Evolutionary conservation across 768 basidiomycete species (phyloP), one percentile per base, ranked within the genome.

Genomic region (Ephemerocybe angulata): DNA sequence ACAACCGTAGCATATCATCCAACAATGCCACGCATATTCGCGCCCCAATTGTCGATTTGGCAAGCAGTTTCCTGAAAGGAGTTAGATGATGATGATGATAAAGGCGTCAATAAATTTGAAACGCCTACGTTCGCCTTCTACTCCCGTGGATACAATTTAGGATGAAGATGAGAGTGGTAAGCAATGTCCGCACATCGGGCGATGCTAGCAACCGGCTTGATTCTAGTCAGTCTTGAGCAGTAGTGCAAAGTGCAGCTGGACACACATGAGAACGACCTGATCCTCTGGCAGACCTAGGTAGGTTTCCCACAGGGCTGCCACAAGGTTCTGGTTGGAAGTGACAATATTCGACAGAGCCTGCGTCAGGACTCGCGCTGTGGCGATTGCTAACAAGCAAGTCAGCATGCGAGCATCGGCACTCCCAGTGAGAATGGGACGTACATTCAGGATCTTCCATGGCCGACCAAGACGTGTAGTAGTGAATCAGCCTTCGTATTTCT

Each of bases 301-400:
- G 1, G 71, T 76, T 31, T 76, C 75, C 89, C 87, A 92, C 29
- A 88, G 69, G 21, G 65, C 74, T n/a, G 74, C 65, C 57, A 80
- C 75, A 42, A 87, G 76, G 7, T 57, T 60, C 38, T 85, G 80
- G 57, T 93, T 90, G 7, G 79, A 78, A 2, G 94, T 92, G 29
- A 95, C 79, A 22, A 93, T 75, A 67, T 97, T 97, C 19, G 92
- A 89, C 27, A 96, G 76, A 3, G 88, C 73, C 67, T 97, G 93
- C 2, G 86, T 76, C 27, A 90, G 72, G 55, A 90, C 77, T 15
- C 89, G 78, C 7, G 87, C 84, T 19, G 80, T 74, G 0, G 77
- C 70, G 52, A 82, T 76, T 55, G 81, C 93, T 95, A 38, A 63
- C 48, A 57, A 59, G 47, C 15, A 33, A 50, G 42, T 59, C 47